These are phyloP conservation scores for Leishmania gerbilli DNA, from an alignment of 208 protist genomes.

Conservation along the genomic window DNA sequence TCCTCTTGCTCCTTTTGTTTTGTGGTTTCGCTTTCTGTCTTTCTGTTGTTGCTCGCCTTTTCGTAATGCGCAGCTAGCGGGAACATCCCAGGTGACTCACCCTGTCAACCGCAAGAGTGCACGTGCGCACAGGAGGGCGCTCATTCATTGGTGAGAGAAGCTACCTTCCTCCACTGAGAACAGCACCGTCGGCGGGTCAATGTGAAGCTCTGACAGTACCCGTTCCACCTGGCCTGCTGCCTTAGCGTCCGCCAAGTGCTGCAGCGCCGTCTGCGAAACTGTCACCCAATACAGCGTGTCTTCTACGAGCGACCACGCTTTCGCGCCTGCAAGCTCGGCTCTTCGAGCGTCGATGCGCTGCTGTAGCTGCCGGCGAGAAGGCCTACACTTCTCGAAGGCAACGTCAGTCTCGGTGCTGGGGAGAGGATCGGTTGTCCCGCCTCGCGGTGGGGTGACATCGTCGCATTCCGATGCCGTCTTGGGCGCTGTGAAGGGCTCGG, in stretches of 20 bases:
- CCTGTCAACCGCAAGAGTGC: neutral
- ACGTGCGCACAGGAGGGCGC: neutral
- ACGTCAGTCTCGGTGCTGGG: neutral
- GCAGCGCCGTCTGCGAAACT: conserved; percentile 24
- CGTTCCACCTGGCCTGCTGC: conserved; percentile 24
- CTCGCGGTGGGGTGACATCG: neutral
- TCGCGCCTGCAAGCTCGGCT: neutral
- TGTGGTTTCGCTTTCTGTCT: neutral
- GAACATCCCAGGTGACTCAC: neutral
- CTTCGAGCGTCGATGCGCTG: neutral
- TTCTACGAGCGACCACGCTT: conserved; percentile 7
- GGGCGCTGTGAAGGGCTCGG: neutral
- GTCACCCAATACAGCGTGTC: conserved; percentile 33
- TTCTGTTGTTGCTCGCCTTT: neutral
- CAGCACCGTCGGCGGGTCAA: conserved; percentile 20
- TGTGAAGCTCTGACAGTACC: conserved; percentile 30
- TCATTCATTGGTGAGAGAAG: conserved; percentile 16
- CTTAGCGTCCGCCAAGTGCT: conserved; percentile 12
- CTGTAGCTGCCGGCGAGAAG: neutral
- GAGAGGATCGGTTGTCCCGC: neutral
- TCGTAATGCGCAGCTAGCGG: neutral
- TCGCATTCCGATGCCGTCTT: neutral
- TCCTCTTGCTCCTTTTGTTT: neutral
- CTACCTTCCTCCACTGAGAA: conserved; percentile 25
- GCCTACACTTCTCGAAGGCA: neutral